A percentile compares a stretch with the other conserved stretches of the same genome.
Evolutionary conservation across 192 early-diverging fungal genomes (phyloP).

Genomic region (Pilobolus umbonatus): DNA sequence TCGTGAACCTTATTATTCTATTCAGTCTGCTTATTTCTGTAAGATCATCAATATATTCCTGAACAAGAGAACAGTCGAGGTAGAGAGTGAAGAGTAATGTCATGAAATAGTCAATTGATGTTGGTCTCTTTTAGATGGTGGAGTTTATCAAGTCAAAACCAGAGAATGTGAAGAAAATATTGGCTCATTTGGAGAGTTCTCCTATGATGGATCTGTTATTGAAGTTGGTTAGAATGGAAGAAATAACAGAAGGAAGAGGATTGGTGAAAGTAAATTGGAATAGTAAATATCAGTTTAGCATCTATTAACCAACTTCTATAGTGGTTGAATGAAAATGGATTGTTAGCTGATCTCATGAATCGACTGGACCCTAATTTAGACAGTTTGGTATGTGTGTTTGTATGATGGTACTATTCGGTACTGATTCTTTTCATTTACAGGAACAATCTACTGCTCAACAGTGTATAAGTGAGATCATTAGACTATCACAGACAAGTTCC

Average conservation of each 20-base stretch:
- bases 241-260: constrained; percentile 80
- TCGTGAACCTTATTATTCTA: background rate
- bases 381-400: constrained; percentile 54
- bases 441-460: constrained; percentile 39
- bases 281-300: background rate
- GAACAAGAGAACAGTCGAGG: constrained; percentile 14
- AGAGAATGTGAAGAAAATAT: constrained; percentile 69
- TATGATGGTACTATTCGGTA: constrained; percentile 1
- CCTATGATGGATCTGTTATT: constrained; percentile 88
- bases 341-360: constrained; percentile 71
- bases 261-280: constrained; percentile 64
- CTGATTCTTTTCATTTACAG: constrained; percentile 15
- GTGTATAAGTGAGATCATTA: constrained; percentile 36
- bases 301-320: constrained; percentile 23
- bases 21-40: constrained; percentile 15
- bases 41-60: constrained; percentile 16
- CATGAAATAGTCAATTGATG: too few species aligned
- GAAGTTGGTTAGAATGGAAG: constrained; percentile 88
- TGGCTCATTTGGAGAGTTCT: constrained; percentile 81
- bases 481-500: constrained; percentile 37
- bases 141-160: constrained; percentile 76
- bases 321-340: constrained; percentile 82
- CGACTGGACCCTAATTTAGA: constrained; percentile 76
- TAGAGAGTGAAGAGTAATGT: too few species aligned
- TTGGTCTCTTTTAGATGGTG: constrained; percentile 59